These are phyloP conservation scores for Aciculosporium take DNA, from an alignment of 2,329 filamentous ascomycete genomes.

Conservation along the genomic window DNA sequence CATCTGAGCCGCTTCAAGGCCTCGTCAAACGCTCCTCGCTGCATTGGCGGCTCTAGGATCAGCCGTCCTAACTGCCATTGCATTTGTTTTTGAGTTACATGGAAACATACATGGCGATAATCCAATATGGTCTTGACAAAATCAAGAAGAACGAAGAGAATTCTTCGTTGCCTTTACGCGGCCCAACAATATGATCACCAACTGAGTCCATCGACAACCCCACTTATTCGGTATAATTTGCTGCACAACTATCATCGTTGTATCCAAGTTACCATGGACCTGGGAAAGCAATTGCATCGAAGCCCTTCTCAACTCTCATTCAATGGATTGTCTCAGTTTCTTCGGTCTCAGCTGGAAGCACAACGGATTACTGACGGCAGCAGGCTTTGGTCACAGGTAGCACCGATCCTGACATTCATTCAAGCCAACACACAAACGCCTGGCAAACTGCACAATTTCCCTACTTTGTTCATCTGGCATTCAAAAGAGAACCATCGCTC, in stretches of 20 bases:
- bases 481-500: constrained; percentile 20
- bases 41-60: not conserved
- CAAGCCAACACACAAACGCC: constrained; percentile 12
- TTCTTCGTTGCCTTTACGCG: constrained; percentile 18
- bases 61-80: not conserved
- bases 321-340: constrained; percentile 12
- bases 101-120: constrained; percentile 2
- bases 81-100: not conserved
- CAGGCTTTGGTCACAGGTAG: constrained; percentile 16
- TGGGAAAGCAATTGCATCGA: constrained; percentile 14
- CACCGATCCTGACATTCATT: constrained; percentile 22
- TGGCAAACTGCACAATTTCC: constrained; percentile 14
- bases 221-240: constrained; percentile 19
- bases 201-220: constrained; percentile 17
- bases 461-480: constrained; percentile 27
- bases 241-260: constrained; percentile 17
- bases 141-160: constrained; percentile 20
- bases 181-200: constrained; percentile 25
- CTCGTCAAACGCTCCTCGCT: not conserved
- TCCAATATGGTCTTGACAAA: constrained; percentile 15
- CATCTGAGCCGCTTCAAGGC: not conserved
- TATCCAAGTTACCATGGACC: constrained; percentile 16
- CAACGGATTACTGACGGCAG: constrained; percentile 18
- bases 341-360: constrained; percentile 14
- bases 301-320: constrained; percentile 9